phyloP scores from a whole-genome alignment of 345 rosid species.

The Pseudoturritis turrita region DNA sequence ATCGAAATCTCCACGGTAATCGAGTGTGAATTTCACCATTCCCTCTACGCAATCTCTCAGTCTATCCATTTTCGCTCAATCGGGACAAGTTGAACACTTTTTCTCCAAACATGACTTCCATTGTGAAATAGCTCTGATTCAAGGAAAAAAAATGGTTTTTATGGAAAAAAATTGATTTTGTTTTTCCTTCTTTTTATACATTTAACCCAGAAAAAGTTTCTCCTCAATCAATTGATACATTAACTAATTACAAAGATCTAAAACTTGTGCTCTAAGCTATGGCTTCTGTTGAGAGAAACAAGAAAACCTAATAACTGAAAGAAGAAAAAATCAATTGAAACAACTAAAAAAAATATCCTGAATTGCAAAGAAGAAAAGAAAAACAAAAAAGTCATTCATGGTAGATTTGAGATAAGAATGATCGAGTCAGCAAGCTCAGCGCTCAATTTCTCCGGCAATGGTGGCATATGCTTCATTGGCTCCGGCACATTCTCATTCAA shows the following conservation, averaged over 20 bases:
- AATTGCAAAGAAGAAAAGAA: not conserved
- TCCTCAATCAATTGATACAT: slow-evolving; percentile 3
- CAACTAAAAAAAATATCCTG: not conserved
- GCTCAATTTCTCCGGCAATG: slow-evolving; percentile 49
- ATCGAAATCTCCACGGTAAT: slow-evolving; percentile 31
- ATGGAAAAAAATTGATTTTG: not conserved
- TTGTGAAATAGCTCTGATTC: not conserved
- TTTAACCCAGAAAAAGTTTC: not conserved
- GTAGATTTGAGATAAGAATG: slow-evolving; percentile 32
- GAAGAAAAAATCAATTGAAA: not conserved
- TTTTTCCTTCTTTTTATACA: not conserved
- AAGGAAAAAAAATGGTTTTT: not conserved
- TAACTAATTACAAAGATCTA: not conserved
- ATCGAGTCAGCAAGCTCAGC: slow-evolving; percentile 48
- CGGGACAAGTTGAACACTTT: not conserved
- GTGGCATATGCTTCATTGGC: slow-evolving; percentile 73
- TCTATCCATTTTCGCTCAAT: slow-evolving; percentile 27
- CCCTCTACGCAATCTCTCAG: slow-evolving; percentile 38
- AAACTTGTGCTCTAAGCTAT: not conserved
- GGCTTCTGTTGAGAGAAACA: not conserved
- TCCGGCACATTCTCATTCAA: slow-evolving; percentile 47
- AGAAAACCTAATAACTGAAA: not conserved
- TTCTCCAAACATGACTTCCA: not conserved
- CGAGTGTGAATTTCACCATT: slow-evolving; percentile 41
- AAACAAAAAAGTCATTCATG: slow-evolving; percentile 2